Conservation (phyloP, 2,329 filamentous ascomycete genomes). For the Beauveria varroae region DNA sequence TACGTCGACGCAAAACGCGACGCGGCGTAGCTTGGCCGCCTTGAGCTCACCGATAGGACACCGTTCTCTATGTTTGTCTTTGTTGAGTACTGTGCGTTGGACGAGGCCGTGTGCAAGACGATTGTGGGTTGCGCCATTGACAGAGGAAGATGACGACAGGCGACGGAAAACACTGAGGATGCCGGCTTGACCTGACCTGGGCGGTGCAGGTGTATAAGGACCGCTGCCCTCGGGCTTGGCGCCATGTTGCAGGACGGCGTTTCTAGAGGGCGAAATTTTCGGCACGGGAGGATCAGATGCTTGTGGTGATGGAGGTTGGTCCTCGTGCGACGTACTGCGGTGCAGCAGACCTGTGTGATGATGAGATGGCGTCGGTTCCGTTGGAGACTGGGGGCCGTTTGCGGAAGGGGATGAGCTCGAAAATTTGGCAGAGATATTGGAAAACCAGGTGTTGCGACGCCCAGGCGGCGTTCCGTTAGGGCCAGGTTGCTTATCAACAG, state of each 20-base stretch:
- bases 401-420: conserved; percentile 45
- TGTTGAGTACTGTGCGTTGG: conserved; percentile 74
- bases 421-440: conserved; percentile 88
- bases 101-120: conserved; percentile 58
- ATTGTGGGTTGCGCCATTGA: conserved; percentile 17
- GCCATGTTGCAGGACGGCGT: conserved; percentile 52
- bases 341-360: conserved; percentile 10
- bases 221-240: conserved; percentile 50
- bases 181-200: conserved; percentile 58
- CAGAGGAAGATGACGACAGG: conserved; percentile 60
- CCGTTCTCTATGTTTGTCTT: conserved; percentile 71
- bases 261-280: conserved; percentile 43
- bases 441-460: conserved; percentile 81
- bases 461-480: conserved; percentile 30
- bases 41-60: conserved; percentile 75
- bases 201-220: conserved; percentile 68
- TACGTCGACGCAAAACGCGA: conserved; percentile 94
- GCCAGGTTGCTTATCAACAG: conserved; percentile 25
- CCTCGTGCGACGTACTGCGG: conserved; percentile 23
- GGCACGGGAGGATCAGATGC: conserved; percentile 35
- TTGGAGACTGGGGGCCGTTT: conserved; percentile 19
- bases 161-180: conserved; percentile 79
- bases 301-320: conserved; percentile 24
- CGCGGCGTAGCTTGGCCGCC: conserved; percentile 71
- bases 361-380: conserved; percentile 15